phyloP scores from a whole-genome alignment of 768 basidiomycete genomes.

The Agaricus sinodeliciosus region DNA sequence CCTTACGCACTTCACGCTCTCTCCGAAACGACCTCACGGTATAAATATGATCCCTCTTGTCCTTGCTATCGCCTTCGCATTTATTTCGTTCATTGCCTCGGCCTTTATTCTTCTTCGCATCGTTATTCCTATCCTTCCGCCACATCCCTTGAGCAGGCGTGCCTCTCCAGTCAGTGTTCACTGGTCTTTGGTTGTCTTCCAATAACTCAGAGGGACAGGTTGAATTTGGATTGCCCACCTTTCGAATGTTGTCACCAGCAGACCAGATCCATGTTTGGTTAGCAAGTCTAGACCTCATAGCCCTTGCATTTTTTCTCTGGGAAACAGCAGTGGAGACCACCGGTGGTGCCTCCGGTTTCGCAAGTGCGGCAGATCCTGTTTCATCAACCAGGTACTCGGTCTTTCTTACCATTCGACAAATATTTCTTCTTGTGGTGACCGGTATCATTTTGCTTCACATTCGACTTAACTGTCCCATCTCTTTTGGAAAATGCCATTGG shows the following conservation, averaged over 20 bases:
- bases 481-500: constrained; percentile 67
- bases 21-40: constrained; percentile 27
- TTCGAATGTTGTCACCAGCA: constrained; percentile 55
- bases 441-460: constrained; percentile 62
- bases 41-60: constrained; percentile 59
- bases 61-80: constrained; percentile 58
- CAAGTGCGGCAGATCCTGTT: constrained; percentile 39
- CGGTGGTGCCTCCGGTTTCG: constrained; percentile 37
- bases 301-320: constrained; percentile 61
- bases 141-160: constrained; percentile 65
- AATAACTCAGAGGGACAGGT: constrained; percentile 34
- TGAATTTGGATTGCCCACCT: constrained; percentile 70
- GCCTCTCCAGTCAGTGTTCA: constrained; percentile 56
- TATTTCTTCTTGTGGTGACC: constrained; percentile 57
- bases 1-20: constrained; percentile 39
- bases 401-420: constrained; percentile 57
- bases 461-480: constrained; percentile 61
- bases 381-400: constrained; percentile 66
- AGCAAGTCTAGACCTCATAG: constrained; percentile 57
- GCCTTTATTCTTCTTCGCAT: constrained; percentile 73
- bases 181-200: constrained; percentile 14
- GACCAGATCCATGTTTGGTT: constrained; percentile 74
- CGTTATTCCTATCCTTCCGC: constrained; percentile 68
- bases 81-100: constrained; percentile 67
- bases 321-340: constrained; percentile 49